Evolutionary conservation across 192 early-diverging fungal genomes (phyloP).

Genomic region (Piromyces finnis): DNA sequence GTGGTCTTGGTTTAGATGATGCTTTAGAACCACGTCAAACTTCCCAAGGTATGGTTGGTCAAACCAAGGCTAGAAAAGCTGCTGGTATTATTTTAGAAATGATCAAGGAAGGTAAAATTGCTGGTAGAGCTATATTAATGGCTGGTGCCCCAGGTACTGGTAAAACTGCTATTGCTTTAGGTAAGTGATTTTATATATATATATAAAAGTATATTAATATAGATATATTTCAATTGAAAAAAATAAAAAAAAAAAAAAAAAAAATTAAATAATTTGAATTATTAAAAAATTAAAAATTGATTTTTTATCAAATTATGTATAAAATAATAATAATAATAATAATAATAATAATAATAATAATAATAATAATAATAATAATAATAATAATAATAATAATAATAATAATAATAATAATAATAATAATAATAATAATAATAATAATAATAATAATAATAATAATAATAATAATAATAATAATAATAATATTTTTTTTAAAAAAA

Average conservation of each 20-base stretch:
- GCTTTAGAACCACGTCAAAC: slow-evolving; percentile 67
- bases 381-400: too few species aligned
- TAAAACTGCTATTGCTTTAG: slow-evolving; percentile 99
- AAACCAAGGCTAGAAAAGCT: slow-evolving; percentile 81
- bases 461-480: too few species aligned
- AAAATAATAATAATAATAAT: too few species aligned
- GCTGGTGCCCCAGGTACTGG: slow-evolving; percentile 97
- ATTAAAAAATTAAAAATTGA: too few species aligned
- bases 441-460: too few species aligned
- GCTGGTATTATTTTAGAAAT: slow-evolving; percentile 92
- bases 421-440: too few species aligned
- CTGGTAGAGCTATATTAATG: slow-evolving; percentile 91
- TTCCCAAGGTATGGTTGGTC: slow-evolving; percentile 96
- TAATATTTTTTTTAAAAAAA: too few species aligned
- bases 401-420: too few species aligned
- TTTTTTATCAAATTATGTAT: too few species aligned
- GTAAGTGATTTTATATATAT: slow-evolving; percentile 13
- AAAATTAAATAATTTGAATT: background rate
- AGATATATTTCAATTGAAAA: background rate
- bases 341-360: too few species aligned
- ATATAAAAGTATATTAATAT: too few species aligned
- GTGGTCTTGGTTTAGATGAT: slow-evolving; percentile 89
- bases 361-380: too few species aligned
- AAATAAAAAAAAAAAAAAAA: background rate
- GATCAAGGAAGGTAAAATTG: slow-evolving; percentile 95